Evolutionary conservation across 192 early-diverging fungal genomes (phyloP).

Genomic region (Coemansia brasiliensis): DNA sequence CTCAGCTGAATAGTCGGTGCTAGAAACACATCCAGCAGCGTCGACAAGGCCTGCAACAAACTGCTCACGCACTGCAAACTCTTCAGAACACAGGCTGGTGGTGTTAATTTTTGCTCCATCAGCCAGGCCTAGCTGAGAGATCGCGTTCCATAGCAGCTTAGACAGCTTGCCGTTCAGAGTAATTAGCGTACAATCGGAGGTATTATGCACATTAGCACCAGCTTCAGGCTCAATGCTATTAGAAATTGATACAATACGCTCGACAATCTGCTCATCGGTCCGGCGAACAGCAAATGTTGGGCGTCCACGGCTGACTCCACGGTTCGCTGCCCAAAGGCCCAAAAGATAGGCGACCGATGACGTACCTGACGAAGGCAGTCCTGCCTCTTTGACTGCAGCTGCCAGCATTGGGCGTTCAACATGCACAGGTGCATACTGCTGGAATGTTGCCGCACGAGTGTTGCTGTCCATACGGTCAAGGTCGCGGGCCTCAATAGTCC

Average conservation of each 20-base stretch:
- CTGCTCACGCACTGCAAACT: conserved; percentile 32
- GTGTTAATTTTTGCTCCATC: background rate
- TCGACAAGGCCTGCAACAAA: conserved; percentile 43
- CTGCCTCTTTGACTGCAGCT: conserved; percentile 4
- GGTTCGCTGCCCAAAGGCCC: conserved; percentile 14
- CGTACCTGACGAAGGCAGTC: background rate
- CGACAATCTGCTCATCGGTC: conserved; percentile 7
- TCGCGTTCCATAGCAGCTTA: background rate
- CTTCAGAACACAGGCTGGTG: conserved; percentile 3
- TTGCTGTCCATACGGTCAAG: conserved; percentile 18
- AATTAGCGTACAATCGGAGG: background rate
- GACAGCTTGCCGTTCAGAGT: conserved; percentile 1
- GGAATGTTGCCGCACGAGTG: conserved; percentile 31
- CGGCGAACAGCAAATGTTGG: conserved; percentile 9
- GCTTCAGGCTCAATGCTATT: background rate
- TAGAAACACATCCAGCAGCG: conserved; percentile 10
- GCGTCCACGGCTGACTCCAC: background rate
- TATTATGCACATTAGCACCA: background rate
- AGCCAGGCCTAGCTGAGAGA: background rate
- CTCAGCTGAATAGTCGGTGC: no score
- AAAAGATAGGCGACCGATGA: conserved; percentile 30
- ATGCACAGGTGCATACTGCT: conserved; percentile 29
- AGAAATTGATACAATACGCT: conserved; percentile 11
- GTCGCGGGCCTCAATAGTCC: conserved; percentile 46
- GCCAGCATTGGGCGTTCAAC: conserved; percentile 14